Evolutionary conservation across 1,139 yeast genomes (phyloP), one percentile per base, ranked within the genome.

Genomic region (Chernovozyma sophiae-reginae): DNA sequence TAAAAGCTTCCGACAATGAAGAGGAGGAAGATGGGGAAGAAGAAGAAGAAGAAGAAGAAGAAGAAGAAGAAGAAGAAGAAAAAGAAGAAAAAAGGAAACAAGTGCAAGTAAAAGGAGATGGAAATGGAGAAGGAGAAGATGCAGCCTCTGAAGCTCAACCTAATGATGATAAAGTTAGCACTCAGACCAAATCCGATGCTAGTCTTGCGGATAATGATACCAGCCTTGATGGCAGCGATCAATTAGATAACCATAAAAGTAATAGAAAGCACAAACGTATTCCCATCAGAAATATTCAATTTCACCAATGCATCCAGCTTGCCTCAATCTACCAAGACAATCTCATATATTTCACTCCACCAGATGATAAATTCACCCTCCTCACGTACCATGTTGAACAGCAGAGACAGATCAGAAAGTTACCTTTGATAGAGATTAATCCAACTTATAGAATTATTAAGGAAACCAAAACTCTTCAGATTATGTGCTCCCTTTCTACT

Each of bases 251-350:
- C n/a, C n/a, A n/a, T n/a, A n/a, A n/a, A n/a, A 31, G 29, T 26
- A 31, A 34, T 16, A 33, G 22, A 16, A 42, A 42, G 23, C 48
- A 43, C 22, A 26, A 16, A 26, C 29, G 29, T 7, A 45, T 65
- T 2, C 73, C 74, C 2, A 60, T 68, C 19, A 47, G 65, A n/a
- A 66, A 66, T 42, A 66, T 68, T 31, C 74, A 67, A 47, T 70
- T 68, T 42, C 75, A 70, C 38, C 76, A 69, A 52, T 70, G 75
- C 47, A 66, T 68, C 3, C 63, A 68, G 41, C 50, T 70, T 20
- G 62, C 64, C 16, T 50, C 68, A 13, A 53, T 70, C 12, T 68
- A 69, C 45, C 49, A 58, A 16, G 61, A 67, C 12, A 67, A 67
- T 44, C 45, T 68, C 22, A 59, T 70, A 26, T 55, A 59, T n/a